Evolutionary conservation across 441 rosid species (phyloP), one percentile per base, ranked within the genome.

Genomic region (Pelargonium cotyledonis): DNA sequence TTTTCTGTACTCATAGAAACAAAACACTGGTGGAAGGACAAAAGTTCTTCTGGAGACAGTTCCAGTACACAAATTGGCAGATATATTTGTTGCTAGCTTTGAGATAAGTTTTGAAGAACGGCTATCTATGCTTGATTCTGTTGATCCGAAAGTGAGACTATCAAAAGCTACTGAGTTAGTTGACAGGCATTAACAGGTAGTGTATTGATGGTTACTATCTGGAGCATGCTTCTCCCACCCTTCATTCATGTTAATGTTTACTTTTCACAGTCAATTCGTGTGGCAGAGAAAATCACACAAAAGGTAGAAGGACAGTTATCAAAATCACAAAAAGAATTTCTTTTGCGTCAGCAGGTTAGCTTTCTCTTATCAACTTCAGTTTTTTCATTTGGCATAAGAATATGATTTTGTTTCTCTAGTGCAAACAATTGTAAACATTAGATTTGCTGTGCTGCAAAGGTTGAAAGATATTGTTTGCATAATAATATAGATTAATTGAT

Each of bases 41-140:
- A 92, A 90, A 83, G 89, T 85, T 76, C 98, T 95, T 70, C 72
- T 95, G 89, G 99, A 95, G 85, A 95, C 99, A 0, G 89, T 95
- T 79, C 96, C 97, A 35, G 81, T 95, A 77, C 96, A 95, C 81
- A 95, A 92, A 74, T 81, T 95, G 84, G 99, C 99, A 38, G 99
- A 95, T 81, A 95, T 95, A 78, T 95, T 95, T 90, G 99, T 92
- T 79, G 97, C 97, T 67, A 95, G 99, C 78, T 95, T 95, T 77
- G 98, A 95, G 85, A 92, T 95, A 83, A 90, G 98, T 81, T 89
- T 95, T 68, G 98, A 92, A 73, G 99, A 95, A 87, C 98, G 92
- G 80, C 76, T 95, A 71, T 85, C 86, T 69, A 92, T 95, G 96
- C 69, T 95, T 80, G 99, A 95, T 82, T 90, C 98, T 66, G 88